Conservation (phyloP, 1,284 basidiomycete genomes). For the Pseudozyma sp. region DNA sequence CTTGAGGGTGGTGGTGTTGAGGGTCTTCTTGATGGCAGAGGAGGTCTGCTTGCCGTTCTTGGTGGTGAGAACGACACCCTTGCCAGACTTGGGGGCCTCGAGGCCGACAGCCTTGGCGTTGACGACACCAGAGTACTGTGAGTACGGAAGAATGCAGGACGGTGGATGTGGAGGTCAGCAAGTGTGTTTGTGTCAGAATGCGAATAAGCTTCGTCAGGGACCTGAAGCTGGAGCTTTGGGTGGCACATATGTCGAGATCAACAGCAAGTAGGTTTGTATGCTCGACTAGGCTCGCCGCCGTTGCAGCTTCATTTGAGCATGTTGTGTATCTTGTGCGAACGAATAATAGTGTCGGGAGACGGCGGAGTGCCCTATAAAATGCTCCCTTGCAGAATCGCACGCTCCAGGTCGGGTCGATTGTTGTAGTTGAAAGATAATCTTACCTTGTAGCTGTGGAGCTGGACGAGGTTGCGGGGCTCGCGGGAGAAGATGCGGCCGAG, state of each 20-base stretch:
- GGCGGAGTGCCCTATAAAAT: too few relatives aligned
- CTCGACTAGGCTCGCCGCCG: too few relatives aligned
- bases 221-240: slow-evolving; percentile 3
- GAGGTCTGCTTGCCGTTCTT: slow-evolving; percentile 62
- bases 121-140: slow-evolving; percentile 62
- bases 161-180: slow-evolving; percentile 17
- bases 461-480: slow-evolving; percentile 63
- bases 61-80: slow-evolving; percentile 62
- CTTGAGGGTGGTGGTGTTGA: slow-evolving; percentile 47
- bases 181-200: neutral
- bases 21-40: slow-evolving; percentile 49
- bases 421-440: slow-evolving; percentile 9
- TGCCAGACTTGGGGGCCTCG: slow-evolving; percentile 48
- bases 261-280: too few relatives aligned
- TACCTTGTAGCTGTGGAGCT: slow-evolving; percentile 68
- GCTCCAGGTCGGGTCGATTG: neutral
- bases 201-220: neutral
- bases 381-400: too few relatives aligned
- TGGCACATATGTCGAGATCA: too few relatives aligned
- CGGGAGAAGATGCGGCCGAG: slow-evolving; percentile 66
- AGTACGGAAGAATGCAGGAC: neutral
- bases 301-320: too few relatives aligned
- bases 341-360: too few relatives aligned
- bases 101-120: slow-evolving; percentile 67
- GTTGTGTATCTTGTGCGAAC: too few relatives aligned